phyloP scores from a whole-genome alignment of 768 basidiomycete species.

The Trametes meyenii region DNA sequence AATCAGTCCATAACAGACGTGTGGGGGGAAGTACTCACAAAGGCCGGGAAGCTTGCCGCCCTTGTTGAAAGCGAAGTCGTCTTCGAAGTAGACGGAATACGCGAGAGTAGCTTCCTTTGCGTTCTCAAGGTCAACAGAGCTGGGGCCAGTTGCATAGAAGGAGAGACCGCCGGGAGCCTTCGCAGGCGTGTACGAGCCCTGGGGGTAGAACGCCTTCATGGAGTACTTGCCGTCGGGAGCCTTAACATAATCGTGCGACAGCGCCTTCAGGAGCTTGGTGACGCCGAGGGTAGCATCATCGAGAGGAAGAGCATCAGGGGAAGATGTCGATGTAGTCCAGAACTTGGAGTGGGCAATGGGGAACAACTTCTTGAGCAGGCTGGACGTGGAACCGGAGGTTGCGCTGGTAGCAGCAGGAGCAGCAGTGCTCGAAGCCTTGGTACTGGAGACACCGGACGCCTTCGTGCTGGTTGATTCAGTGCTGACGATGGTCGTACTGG shows the following conservation, averaged over 20 bases:
- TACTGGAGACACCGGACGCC: not conserved
- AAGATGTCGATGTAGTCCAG: slow-evolving; percentile 32
- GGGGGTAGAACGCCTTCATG: slow-evolving; percentile 31
- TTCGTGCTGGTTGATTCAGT: not conserved
- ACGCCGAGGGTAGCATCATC: slow-evolving; percentile 32
- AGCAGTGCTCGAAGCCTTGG: not conserved
- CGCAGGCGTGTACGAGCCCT: slow-evolving; percentile 58
- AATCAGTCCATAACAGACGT: not conserved
- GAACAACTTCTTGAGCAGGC: slow-evolving; percentile 27
- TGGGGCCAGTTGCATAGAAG: slow-evolving; percentile 69
- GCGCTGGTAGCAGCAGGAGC: slow-evolving; percentile 5
- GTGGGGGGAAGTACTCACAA: slow-evolving; percentile 50
- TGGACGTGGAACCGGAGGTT: not conserved
- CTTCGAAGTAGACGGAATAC: slow-evolving; percentile 62
- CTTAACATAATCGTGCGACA: slow-evolving; percentile 30
- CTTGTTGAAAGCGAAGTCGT: slow-evolving; percentile 64
- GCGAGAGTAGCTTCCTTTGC: slow-evolving; percentile 70
- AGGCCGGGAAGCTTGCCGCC: slow-evolving; percentile 78
- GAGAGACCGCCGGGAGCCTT: slow-evolving; percentile 63
- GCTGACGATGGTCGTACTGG: not conserved
- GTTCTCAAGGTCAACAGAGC: slow-evolving; percentile 51
- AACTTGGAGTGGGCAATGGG: slow-evolving; percentile 27
- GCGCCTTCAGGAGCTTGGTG: slow-evolving; percentile 25
- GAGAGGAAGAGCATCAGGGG: slow-evolving; percentile 29
- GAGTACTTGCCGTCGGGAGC: slow-evolving; percentile 32